Conservation (phyloP, 2,329 filamentous ascomycete genomes). For the Pseudogymnoascus sp. region DNA sequence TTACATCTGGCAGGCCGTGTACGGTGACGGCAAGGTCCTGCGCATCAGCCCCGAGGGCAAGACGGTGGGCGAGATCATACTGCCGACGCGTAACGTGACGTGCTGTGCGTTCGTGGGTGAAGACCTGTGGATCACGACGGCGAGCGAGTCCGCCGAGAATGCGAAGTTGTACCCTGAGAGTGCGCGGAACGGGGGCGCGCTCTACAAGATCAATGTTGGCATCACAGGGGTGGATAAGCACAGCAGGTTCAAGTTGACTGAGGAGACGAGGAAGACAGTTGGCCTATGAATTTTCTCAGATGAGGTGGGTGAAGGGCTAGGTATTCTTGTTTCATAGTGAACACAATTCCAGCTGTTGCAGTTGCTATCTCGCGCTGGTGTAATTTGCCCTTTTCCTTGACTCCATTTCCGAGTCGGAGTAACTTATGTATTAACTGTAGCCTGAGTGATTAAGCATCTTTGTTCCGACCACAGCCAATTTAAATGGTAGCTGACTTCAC, state of each 20-base stretch:
- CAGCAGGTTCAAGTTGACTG: slow-evolving; percentile 50
- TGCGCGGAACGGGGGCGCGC: slow-evolving; percentile 57
- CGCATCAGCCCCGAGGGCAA: slow-evolving; percentile 60
- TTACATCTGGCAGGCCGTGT: slow-evolving; percentile 85
- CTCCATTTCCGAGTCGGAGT: neutral
- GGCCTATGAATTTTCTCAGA: neutral
- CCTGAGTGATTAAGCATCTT: neutral
- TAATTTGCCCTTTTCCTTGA: neutral
- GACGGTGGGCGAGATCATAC: slow-evolving; percentile 64
- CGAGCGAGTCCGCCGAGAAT: slow-evolving; percentile 49
- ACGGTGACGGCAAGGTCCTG: slow-evolving; percentile 68
- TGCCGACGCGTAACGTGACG: slow-evolving; percentile 74
- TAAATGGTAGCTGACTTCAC: neutral
- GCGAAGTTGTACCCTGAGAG: slow-evolving; percentile 55
- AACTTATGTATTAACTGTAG: neutral
- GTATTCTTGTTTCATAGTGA: neutral
- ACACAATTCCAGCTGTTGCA: neutral
- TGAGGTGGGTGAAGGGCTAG: slow-evolving; percentile 2
- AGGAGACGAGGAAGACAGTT: neutral
- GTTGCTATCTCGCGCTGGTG: neutral
- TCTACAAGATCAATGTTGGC: slow-evolving; percentile 74
- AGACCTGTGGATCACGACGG: slow-evolving; percentile 72
- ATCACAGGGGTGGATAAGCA: slow-evolving; percentile 56
- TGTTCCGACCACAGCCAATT: neutral
- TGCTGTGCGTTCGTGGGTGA: slow-evolving; percentile 74